These are phyloP conservation scores for Pleurotus djamor DNA, from an alignment of 768 basidiomycete genomes.

Conservation along the genomic window DNA sequence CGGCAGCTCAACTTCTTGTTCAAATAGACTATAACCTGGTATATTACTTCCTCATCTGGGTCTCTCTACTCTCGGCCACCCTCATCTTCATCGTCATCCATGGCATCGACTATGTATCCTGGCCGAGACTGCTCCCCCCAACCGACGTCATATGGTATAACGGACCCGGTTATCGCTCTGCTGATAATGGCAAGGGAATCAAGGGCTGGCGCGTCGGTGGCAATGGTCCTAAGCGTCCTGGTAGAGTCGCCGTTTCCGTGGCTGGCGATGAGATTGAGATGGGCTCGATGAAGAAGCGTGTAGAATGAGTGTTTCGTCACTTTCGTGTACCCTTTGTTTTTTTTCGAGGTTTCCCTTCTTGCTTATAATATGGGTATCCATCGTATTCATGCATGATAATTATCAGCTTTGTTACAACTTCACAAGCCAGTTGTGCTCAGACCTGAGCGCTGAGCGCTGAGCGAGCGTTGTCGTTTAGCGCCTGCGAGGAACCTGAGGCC, in stretches of 20 bases:
- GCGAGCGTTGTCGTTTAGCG: neutral
- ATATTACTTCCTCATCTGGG: conserved; percentile 86
- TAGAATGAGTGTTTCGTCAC: conserved; percentile 44
- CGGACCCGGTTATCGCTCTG: conserved; percentile 86
- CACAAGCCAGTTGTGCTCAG: too few relatives aligned
- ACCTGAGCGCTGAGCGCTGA: too few relatives aligned
- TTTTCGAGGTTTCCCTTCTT: neutral
- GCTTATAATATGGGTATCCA: too few relatives aligned
- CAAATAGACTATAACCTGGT: conserved; percentile 75
- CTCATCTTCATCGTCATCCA: conserved; percentile 75
- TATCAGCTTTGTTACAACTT: too few relatives aligned
- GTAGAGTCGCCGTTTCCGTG: conserved; percentile 36
- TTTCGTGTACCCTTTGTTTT: conserved; percentile 5
- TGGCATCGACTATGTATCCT: conserved; percentile 93
- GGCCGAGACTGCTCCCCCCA: conserved; percentile 85
- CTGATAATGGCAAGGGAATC: conserved; percentile 74
- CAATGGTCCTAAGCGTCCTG: conserved; percentile 15
- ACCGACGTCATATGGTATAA: conserved; percentile 85
- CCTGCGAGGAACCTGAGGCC: neutral
- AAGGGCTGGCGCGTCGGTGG: conserved; percentile 12
- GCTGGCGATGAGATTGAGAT: conserved; percentile 76
- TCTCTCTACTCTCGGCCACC: conserved; percentile 58
- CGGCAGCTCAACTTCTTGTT: neutral
- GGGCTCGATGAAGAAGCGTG: conserved; percentile 72
- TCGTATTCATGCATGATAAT: too few relatives aligned